phyloP scores from a whole-genome alignment of 2,329 filamentous ascomycete species.

The Zymoseptoria tritici region DNA sequence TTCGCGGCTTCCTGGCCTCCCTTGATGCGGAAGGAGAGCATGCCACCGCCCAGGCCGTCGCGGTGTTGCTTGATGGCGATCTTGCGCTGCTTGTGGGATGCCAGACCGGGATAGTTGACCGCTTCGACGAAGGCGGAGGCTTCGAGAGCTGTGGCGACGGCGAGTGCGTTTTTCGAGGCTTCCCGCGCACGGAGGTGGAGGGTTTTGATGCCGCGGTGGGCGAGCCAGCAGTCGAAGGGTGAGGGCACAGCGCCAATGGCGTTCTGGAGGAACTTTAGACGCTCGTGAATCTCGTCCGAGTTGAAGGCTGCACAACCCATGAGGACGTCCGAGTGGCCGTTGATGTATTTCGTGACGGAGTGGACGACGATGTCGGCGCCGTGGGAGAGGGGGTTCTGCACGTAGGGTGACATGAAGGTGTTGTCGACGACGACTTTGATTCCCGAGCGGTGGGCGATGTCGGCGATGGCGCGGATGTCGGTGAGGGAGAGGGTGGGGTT shows the following conservation, averaged over 20 bases:
- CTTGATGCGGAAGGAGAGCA: constrained; percentile 91
- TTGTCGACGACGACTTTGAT: constrained; percentile 98
- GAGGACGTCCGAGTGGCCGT: constrained; percentile 90
- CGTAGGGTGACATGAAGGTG: constrained; percentile 92
- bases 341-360: constrained; percentile 98
- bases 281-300: constrained; percentile 66
- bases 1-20: constrained; percentile 81
- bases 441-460: constrained; percentile 75
- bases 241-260: constrained; percentile 93
- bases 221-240: constrained; percentile 95
- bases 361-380: constrained; percentile 96
- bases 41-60: constrained; percentile 87
- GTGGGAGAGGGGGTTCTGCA: constrained; percentile 92
- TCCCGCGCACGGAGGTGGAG: constrained; percentile 86
- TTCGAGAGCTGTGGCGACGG: constrained; percentile 70
- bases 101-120: constrained; percentile 91
- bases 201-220: constrained; percentile 93
- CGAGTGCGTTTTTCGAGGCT: constrained; percentile 71
- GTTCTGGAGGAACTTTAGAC: constrained; percentile 88
- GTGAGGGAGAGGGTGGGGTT: constrained; percentile 92
- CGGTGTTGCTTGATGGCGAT: constrained; percentile 90
- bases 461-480: constrained; percentile 80
- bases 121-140: constrained; percentile 72
- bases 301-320: constrained; percentile 98
- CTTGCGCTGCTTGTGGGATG: constrained; percentile 75